Conservation (phyloP, 768 basidiomycete genomes). For the Epithele typhae region DNA sequence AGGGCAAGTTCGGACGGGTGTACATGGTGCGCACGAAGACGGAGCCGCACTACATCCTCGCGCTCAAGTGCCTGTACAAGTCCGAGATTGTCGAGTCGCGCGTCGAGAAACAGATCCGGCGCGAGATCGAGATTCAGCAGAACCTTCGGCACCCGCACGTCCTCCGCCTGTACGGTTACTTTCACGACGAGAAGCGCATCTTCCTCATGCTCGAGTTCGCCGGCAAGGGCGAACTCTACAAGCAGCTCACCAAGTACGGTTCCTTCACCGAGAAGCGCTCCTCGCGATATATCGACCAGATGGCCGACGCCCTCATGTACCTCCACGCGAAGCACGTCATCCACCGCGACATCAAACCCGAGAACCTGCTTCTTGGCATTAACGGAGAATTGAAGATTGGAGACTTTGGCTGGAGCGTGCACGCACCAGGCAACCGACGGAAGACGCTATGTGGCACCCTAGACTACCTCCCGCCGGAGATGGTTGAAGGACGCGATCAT, state of each 20-base stretch:
- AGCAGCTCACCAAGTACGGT: slow-evolving; percentile 83
- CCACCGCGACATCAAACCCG: slow-evolving; percentile 98
- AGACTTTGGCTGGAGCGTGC: slow-evolving; percentile 98
- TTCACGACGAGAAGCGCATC: slow-evolving; percentile 96
- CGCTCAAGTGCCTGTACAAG: slow-evolving; percentile 96
- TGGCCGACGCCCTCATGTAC: slow-evolving; percentile 94
- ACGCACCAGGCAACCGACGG: slow-evolving; percentile 86
- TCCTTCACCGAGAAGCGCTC: slow-evolving; percentile 86
- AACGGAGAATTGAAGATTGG: slow-evolving; percentile 98
- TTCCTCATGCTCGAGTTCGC: slow-evolving; percentile 99
- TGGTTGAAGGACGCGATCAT: slow-evolving; percentile 92
- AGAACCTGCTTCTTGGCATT: slow-evolving; percentile 90
- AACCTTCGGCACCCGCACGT: slow-evolving; percentile 95
- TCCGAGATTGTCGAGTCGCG: slow-evolving; percentile 87
- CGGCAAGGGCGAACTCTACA: slow-evolving; percentile 95
- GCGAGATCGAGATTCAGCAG: slow-evolving; percentile 98
- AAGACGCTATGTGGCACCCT: slow-evolving; percentile 93
- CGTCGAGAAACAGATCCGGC: slow-evolving; percentile 94
- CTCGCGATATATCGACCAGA: slow-evolving; percentile 91
- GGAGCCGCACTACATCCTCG: slow-evolving; percentile 88
- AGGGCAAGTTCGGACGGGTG: slow-evolving; percentile 97
- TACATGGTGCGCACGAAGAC: slow-evolving; percentile 96
- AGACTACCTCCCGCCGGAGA: slow-evolving; percentile 97
- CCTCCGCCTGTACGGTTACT: slow-evolving; percentile 92
- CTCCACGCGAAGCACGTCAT: slow-evolving; percentile 96